Percentiles rank a stretch among this genome's conserved stretches.
Evolutionary conservation across 371 early-diverging fungal genomes (phyloP).

Genomic region (Lichtheimia hyalospora): DNA sequence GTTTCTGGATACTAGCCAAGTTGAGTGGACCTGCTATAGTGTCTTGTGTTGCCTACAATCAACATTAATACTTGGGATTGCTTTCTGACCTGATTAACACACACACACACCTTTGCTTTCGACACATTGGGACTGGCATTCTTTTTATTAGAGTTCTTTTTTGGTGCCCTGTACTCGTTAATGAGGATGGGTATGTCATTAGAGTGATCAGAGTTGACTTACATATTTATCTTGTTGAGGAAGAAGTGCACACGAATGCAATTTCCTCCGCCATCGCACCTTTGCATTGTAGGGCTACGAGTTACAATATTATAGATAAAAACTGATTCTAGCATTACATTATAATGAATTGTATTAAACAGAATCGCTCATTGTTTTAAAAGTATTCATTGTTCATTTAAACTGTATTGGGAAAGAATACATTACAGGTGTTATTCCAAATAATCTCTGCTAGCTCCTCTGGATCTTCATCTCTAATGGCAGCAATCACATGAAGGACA

Average conservation of each 20-base stretch:
- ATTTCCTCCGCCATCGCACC: too few species aligned
- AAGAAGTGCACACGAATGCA: too few species aligned
- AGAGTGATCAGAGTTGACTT: too few species aligned
- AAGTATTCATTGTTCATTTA: not conserved
- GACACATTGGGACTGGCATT: not conserved
- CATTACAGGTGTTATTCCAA: conserved; percentile 60
- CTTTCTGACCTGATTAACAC: not conserved
- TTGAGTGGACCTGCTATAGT: conserved; percentile 29
- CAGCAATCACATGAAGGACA: conserved; percentile 61
- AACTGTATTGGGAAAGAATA: conserved; percentile 45
- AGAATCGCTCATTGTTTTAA: too few species aligned
- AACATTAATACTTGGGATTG: not conserved
- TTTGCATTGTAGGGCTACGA: too few species aligned
- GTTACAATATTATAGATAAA: too few species aligned
- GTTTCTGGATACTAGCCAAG: conserved; percentile 34
- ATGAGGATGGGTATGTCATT: too few species aligned
- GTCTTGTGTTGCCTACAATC: not conserved
- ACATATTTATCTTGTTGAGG: too few species aligned
- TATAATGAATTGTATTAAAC: too few species aligned
- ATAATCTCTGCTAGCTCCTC: conserved; percentile 52
- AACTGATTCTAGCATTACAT: too few species aligned
- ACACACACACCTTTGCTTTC: conserved; percentile 8
- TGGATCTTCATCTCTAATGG: conserved; percentile 50
- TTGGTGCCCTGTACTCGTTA: conserved; percentile 15
- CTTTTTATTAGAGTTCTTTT: conserved; percentile 12